These are phyloP conservation scores for Knoxia roxburghii DNA, from an alignment of 257 asterid species.

Conservation along the genomic window DNA sequence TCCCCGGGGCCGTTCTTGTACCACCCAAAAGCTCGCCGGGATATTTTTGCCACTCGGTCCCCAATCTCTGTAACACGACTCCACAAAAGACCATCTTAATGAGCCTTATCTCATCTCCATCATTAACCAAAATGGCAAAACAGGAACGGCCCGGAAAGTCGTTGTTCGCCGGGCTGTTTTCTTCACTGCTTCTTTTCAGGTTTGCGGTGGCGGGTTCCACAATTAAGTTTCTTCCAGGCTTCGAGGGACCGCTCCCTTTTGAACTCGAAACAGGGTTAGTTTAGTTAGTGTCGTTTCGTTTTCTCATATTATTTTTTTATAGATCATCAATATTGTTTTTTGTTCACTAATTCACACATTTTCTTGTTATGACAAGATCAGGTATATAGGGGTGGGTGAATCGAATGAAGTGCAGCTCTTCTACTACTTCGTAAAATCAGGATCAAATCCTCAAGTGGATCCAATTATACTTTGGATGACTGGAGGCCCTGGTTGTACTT, in stretches of 20 bases:
- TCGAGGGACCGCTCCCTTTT: conserved; percentile 26
- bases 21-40: no score
- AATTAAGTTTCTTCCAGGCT: conserved; percentile 28
- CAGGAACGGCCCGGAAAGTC: not conserved
- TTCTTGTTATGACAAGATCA: not conserved
- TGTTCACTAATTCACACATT: not conserved
- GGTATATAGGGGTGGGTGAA: conserved; percentile 38
- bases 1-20: no score
- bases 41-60: no score
- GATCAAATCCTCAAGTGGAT: conserved; percentile 21
- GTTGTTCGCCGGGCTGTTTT: not conserved
- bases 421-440: conserved; percentile 34
- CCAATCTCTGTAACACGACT: no score
- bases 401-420: conserved; percentile 28
- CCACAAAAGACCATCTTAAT: no score
- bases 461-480: conserved; percentile 42
- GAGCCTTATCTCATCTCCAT: no score
- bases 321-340: not conserved
- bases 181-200: not conserved
- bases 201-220: conserved; percentile 14
- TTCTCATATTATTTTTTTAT: not conserved
- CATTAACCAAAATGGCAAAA: not conserved
- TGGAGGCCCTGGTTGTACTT: conserved; percentile 47
- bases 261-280: conserved; percentile 24
- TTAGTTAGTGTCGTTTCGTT: not conserved